A percentile compares a stretch with the other conserved stretches of the same genome.
Conservation (phyloP, 768 basidiomycete species). For the Dacryopinax primogenitus region DNA sequence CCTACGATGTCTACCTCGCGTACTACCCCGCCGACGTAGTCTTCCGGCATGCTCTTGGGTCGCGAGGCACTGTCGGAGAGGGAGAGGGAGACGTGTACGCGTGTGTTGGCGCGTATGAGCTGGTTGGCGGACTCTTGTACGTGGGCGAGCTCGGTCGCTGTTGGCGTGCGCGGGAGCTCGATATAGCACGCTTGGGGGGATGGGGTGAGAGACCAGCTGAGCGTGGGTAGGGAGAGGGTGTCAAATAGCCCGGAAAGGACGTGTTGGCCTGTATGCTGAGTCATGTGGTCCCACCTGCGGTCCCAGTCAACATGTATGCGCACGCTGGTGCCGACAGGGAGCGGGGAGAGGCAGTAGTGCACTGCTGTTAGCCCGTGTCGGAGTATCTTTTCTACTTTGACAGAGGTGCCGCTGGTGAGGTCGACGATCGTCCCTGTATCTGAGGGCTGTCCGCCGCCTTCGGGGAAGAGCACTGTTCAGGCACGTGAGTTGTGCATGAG, state of each 20-base stretch:
- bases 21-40: slow-evolving; percentile 64
- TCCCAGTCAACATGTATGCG: slow-evolving; percentile 49
- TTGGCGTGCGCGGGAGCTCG: slow-evolving; percentile 58
- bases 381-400: slow-evolving; percentile 53
- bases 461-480: slow-evolving; percentile 49
- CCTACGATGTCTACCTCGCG: slow-evolving; percentile 75
- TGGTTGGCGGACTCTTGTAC: slow-evolving; percentile 55
- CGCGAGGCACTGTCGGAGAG: slow-evolving; percentile 7
- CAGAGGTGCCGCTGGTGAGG: slow-evolving; percentile 34
- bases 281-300: slow-evolving; percentile 67
- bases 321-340: slow-evolving; percentile 40
- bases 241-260: slow-evolving; percentile 72
- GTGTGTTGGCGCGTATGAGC: slow-evolving; percentile 55
- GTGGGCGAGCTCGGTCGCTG: slow-evolving; percentile 43
- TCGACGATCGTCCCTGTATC: slow-evolving; percentile 50
- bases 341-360: slow-evolving; percentile 47
- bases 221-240: slow-evolving; percentile 50
- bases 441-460: slow-evolving; percentile 70
- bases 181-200: slow-evolving; percentile 62
- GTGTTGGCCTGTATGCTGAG: slow-evolving; percentile 76
- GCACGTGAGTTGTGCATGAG: not conserved
- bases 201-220: slow-evolving; percentile 68
- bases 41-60: slow-evolving; percentile 43
- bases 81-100: slow-evolving; percentile 37
- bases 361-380: slow-evolving; percentile 61